phyloP scores from a whole-genome alignment of 2,329 filamentous ascomycete species.

The Chrysoporthe cubensis region DNA sequence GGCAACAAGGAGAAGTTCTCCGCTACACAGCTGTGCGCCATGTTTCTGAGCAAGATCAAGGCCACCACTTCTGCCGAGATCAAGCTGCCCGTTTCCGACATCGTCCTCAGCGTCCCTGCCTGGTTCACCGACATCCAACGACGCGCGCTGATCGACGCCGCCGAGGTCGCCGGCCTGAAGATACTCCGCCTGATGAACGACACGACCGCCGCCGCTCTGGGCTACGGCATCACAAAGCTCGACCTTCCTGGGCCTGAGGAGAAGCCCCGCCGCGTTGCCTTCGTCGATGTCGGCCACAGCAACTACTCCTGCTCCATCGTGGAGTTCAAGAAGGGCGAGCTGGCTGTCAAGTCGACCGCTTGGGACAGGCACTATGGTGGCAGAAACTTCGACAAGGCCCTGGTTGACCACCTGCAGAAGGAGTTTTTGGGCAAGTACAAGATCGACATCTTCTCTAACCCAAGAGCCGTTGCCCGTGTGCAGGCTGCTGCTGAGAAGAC shows the following conservation, averaged over 20 bases:
- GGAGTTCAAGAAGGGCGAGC: conserved; percentile 96
- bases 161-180: conserved; percentile 92
- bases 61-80: conserved; percentile 84
- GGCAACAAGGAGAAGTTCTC: conserved; percentile 96
- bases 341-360: conserved; percentile 88
- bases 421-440: conserved; percentile 99
- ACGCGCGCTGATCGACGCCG: conserved; percentile 84
- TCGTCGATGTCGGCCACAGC: conserved; percentile 94
- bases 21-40: conserved; percentile 90
- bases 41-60: conserved; percentile 96
- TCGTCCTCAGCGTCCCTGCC: conserved; percentile 91
- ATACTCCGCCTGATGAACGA: conserved; percentile 95
- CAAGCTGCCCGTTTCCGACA: conserved; percentile 86
- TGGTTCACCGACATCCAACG: conserved; percentile 98
- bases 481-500: conserved; percentile 91
- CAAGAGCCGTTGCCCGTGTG: conserved; percentile 87
- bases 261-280: conserved; percentile 86
- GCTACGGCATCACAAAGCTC: conserved; percentile 97
- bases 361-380: conserved; percentile 97
- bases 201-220: conserved; percentile 92
- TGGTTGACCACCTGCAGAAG: conserved; percentile 91
- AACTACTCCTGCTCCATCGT: conserved; percentile 94
- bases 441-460: conserved; percentile 89
- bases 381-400: conserved; percentile 92
- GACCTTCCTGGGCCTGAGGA: conserved; percentile 88